Conservation (phyloP, 2,329 filamentous ascomycete genomes). For the Massarina eburnea region DNA sequence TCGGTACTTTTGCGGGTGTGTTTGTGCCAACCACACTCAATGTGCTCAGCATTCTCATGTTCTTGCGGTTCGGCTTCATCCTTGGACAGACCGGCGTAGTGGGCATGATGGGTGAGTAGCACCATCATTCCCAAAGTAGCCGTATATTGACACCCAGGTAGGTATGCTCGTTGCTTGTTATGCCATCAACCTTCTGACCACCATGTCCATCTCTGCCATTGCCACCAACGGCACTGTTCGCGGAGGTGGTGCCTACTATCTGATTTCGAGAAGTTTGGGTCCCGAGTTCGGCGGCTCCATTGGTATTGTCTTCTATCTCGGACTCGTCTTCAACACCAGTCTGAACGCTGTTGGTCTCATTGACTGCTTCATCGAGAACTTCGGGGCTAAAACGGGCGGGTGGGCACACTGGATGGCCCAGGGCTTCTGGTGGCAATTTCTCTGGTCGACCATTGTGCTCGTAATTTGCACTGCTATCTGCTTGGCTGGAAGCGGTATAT, state of each 20-base stretch:
- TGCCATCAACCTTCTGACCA: slow-evolving; percentile 78
- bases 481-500: slow-evolving; percentile 76
- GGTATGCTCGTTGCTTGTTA: slow-evolving; percentile 76
- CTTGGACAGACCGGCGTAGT: slow-evolving; percentile 77
- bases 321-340: slow-evolving; percentile 78
- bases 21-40: slow-evolving; percentile 89
- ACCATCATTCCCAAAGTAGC: slow-evolving; percentile 10
- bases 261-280: slow-evolving; percentile 82
- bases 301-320: slow-evolving; percentile 85
- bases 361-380: slow-evolving; percentile 77
- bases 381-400: slow-evolving; percentile 60
- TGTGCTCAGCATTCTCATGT: slow-evolving; percentile 89
- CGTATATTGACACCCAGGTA: slow-evolving; percentile 36
- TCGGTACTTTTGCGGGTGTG: slow-evolving; percentile 67
- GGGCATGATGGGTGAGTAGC: slow-evolving; percentile 72
- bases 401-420: slow-evolving; percentile 65
- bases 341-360: slow-evolving; percentile 86
- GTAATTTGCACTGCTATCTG: slow-evolving; percentile 73
- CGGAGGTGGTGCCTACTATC: slow-evolving; percentile 83
- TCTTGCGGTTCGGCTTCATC: slow-evolving; percentile 83
- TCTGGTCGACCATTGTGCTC: slow-evolving; percentile 72
- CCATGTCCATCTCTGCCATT: slow-evolving; percentile 83
- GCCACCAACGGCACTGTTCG: slow-evolving; percentile 88
- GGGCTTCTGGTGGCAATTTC: slow-evolving; percentile 75
- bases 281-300: slow-evolving; percentile 90